phyloP scores from a whole-genome alignment of 495 filamentous ascomycete genomes.

The Neurospora intermedia region DNA sequence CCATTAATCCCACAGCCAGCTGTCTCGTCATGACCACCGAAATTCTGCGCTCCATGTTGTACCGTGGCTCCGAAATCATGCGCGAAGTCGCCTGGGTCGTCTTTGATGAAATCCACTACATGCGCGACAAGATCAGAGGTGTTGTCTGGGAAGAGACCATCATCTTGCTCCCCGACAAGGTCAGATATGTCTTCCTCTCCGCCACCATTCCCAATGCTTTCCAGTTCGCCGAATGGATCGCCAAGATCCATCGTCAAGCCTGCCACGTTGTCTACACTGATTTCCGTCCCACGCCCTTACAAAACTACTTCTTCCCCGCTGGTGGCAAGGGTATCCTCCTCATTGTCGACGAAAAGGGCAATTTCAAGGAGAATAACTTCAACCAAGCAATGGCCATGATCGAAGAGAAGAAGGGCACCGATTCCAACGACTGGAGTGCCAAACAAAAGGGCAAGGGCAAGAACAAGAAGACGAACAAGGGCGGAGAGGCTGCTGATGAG shows the following conservation, averaged over 20 bases:
- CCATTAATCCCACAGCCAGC: conserved; percentile 95
- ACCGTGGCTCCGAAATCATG: conserved; percentile 97
- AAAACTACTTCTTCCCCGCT: conserved; percentile 95
- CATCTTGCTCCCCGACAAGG: conserved; percentile 93
- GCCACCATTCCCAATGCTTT: conserved; percentile 99
- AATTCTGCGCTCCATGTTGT: conserved; percentile 97
- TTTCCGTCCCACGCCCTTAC: conserved; percentile 88
- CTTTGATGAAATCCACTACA: conserved; percentile 97
- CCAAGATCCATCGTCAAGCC: conserved; percentile 90
- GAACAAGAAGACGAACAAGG: conserved; percentile 83
- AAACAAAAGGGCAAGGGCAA: conserved; percentile 79
- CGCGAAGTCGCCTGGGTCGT: conserved; percentile 96
- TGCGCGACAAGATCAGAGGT: conserved; percentile 86
- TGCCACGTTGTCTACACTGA: conserved; percentile 99
- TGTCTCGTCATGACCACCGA: conserved; percentile 99
- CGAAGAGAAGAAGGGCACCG: conserved; percentile 77
- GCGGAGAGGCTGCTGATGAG: conserved; percentile 52
- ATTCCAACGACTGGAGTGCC: conserved; percentile 64
- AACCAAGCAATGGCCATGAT: conserved; percentile 86
- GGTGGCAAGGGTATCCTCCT: conserved; percentile 90
- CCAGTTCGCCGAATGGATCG: conserved; percentile 98
- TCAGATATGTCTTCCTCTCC: conserved; percentile 94
- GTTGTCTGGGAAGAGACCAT: conserved; percentile 99
- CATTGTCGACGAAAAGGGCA: conserved; percentile 90
- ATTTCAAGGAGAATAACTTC: conserved; percentile 94